Conservation (phyloP, 163 green algal species). For the Prototheca cutis region DNA sequence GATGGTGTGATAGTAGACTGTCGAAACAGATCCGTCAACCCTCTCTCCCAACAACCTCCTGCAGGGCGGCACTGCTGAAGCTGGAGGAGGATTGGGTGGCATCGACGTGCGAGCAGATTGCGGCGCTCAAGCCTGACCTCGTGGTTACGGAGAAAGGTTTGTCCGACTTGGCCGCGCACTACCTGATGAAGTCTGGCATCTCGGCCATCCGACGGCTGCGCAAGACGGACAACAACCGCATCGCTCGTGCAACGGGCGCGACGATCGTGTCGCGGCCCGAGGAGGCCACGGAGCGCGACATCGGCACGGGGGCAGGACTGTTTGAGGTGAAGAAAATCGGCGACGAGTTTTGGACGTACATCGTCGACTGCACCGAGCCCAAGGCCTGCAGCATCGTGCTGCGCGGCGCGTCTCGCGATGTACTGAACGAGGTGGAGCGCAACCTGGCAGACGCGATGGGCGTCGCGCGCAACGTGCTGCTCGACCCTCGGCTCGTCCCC, state of each 20-base stretch:
- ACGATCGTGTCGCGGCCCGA: slow-evolving; percentile 87
- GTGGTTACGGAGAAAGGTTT: slow-evolving; percentile 98
- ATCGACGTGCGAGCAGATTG: slow-evolving; percentile 70
- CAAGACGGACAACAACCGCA: slow-evolving; percentile 94
- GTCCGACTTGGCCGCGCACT: slow-evolving; percentile 88
- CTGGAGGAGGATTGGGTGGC: slow-evolving; percentile 91
- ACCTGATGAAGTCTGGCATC: slow-evolving; percentile 83
- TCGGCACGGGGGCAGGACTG: slow-evolving; percentile 80
- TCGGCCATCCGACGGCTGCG: slow-evolving; percentile 87
- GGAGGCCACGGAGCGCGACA: slow-evolving; percentile 80
- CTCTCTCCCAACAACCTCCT: no score
- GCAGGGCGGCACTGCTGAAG: slow-evolving; percentile 84
- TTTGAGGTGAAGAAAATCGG: slow-evolving; percentile 97
- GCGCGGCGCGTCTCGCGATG: slow-evolving; percentile 84
- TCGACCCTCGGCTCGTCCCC: slow-evolving; percentile 86
- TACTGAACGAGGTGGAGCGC: slow-evolving; percentile 94
- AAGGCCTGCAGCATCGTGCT: slow-evolving; percentile 96
- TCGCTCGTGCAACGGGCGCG: slow-evolving; percentile 83
- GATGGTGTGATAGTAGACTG: no score
- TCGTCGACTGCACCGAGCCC: slow-evolving; percentile 93
- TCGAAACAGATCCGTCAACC: no score
- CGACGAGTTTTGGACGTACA: slow-evolving; percentile 97
- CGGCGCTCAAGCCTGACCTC: slow-evolving; percentile 90
- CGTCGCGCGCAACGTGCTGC: slow-evolving; percentile 80
- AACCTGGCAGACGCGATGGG: slow-evolving; percentile 91